Percentiles rank a stretch among this genome's conserved stretches.
Conservation (phyloP, 495 filamentous ascomycete species). For the Usnea hakonensis region DNA sequence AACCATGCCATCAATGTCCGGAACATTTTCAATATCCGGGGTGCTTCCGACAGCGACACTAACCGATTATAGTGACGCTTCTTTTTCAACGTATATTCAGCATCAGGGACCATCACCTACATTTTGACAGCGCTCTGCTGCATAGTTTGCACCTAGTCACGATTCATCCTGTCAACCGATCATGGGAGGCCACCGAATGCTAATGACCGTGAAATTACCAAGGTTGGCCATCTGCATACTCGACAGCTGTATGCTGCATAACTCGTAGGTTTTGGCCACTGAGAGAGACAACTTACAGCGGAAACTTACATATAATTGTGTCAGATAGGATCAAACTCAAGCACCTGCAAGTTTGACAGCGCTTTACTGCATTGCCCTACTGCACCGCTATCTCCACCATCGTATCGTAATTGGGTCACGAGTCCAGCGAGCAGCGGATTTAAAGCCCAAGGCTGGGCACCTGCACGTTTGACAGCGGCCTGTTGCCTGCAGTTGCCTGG, state of each 20-base stretch:
- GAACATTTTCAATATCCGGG: neutral
- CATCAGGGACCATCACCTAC: neutral
- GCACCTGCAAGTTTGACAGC: neutral
- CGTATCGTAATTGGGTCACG: neutral
- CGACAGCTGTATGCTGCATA: neutral
- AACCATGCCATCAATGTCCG: neutral
- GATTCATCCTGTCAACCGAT: neutral
- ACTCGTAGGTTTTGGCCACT: neutral
- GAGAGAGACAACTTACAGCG: neutral
- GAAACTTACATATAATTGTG: neutral
- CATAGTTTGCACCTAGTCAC: neutral
- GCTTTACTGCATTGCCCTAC: neutral
- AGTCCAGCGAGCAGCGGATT: neutral
- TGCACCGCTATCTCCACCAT: neutral
- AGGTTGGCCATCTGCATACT: neutral
- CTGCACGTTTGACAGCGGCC: conserved; percentile 13
- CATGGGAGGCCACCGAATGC: neutral
- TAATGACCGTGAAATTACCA: neutral
- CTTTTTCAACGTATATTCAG: neutral
- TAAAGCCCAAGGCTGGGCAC: neutral
- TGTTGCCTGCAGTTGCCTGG: neutral
- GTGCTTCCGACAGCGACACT: neutral
- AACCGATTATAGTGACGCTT: neutral
- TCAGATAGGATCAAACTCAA: neutral
- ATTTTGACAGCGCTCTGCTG: neutral